Percentiles rank a stretch among this genome's conserved stretches.
Evolutionary conservation across 2,329 filamentous ascomycete genomes (phyloP).

Genomic region (Exophiala spinifera): DNA sequence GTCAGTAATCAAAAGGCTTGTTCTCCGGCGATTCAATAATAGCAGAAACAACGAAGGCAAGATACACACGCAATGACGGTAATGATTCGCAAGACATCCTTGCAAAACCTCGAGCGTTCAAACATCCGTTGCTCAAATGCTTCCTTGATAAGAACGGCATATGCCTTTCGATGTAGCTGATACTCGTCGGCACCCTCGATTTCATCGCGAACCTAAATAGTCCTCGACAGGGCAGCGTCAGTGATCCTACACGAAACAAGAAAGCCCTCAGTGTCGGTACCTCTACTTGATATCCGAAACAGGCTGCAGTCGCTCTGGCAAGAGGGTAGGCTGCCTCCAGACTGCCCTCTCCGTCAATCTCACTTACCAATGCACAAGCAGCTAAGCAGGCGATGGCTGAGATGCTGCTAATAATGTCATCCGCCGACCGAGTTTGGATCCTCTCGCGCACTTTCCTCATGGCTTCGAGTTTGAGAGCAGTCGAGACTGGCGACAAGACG

Average conservation of each 20-base stretch:
- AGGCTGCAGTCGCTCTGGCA: neutral
- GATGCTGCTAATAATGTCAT: constrained; percentile 12
- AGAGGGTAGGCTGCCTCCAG: neutral
- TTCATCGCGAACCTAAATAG: constrained; percentile 8
- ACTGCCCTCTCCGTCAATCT: neutral
- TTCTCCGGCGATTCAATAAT: neutral
- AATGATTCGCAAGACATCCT: constrained; percentile 15
- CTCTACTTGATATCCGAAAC: neutral
- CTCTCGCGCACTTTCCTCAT: constrained; percentile 11
- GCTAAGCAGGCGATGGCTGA: constrained; percentile 16
- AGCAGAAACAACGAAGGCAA: neutral
- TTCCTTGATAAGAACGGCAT: constrained; percentile 13
- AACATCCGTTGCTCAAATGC: constrained; percentile 8
- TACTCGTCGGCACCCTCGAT: constrained; percentile 14
- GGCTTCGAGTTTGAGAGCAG: constrained; percentile 14
- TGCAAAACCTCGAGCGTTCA: constrained; percentile 15
- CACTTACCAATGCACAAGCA: constrained; percentile 16
- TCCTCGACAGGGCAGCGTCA: neutral
- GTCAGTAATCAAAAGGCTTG: neutral
- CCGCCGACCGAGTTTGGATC: constrained; percentile 2
- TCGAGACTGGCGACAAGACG: constrained; percentile 2
- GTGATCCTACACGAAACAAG: neutral
- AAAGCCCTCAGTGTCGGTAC: neutral
- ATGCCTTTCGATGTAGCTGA: constrained; percentile 15
- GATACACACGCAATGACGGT: constrained; percentile 11